Conservation (phyloP, 2,329 filamentous ascomycete species). For the Penicillium oxalicum region DNA sequence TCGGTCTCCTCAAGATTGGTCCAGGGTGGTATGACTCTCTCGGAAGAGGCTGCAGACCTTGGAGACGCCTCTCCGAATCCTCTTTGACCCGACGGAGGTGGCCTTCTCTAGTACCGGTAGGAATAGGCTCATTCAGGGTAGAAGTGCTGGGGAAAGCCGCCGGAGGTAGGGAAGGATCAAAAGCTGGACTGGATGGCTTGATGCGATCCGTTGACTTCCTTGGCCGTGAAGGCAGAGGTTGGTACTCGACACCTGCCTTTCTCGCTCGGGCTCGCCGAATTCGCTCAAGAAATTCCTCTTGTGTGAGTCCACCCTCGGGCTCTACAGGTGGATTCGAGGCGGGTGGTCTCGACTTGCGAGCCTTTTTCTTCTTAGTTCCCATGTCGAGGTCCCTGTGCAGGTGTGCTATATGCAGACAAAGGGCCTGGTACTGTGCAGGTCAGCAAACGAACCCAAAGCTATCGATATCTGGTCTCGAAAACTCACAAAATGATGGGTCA, state of each 20-base stretch:
- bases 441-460: too few relatives aligned
- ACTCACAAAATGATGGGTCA: too few relatives aligned
- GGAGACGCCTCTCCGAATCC: neutral
- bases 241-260: neutral
- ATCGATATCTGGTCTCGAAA: too few relatives aligned
- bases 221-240: neutral
- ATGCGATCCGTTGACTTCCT: neutral
- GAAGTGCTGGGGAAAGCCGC: slow-evolving; percentile 39
- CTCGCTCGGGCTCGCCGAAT: neutral
- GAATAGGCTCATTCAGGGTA: neutral
- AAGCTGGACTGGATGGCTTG: slow-evolving; percentile 14
- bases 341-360: neutral
- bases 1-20: neutral
- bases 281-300: neutral
- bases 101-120: neutral
- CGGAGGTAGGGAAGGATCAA: slow-evolving; percentile 35
- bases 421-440: too few relatives aligned
- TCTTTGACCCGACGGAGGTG: neutral
- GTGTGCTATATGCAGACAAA: too few relatives aligned
- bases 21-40: slow-evolving; percentile 15
- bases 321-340: neutral
- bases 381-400: neutral
- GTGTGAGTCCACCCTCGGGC: neutral
- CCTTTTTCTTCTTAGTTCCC: neutral
- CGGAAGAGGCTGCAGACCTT: neutral